phyloP scores from a whole-genome alignment of 2,329 filamentous ascomycete genomes.

The Trichoderma sp. region DNA sequence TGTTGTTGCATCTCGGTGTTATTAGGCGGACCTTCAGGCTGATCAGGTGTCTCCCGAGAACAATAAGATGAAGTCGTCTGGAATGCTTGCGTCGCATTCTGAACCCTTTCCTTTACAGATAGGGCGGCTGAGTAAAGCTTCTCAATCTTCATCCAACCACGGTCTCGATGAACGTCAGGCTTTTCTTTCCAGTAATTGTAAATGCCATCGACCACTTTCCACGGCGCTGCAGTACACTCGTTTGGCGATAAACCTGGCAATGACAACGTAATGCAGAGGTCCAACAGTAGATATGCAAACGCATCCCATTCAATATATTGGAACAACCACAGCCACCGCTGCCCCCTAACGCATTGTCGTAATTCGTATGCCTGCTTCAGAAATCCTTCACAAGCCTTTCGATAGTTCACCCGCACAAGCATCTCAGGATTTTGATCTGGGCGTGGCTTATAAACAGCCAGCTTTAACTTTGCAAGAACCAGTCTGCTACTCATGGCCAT shows the following conservation, averaged over 20 bases:
- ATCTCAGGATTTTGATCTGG: slow-evolving; percentile 54
- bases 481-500: neutral
- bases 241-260: neutral
- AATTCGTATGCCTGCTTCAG: slow-evolving; percentile 20
- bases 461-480: slow-evolving; percentile 8
- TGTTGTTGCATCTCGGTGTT: neutral
- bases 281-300: slow-evolving; percentile 63
- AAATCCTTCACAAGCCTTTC: slow-evolving; percentile 24
- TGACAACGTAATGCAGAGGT: slow-evolving; percentile 50
- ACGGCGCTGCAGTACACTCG: neutral
- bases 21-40: neutral
- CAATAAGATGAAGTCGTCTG: neutral
- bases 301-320: slow-evolving; percentile 68
- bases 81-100: neutral
- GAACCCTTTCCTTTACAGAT: neutral
- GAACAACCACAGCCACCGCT: slow-evolving; percentile 68
- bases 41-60: neutral
- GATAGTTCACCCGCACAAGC: neutral
- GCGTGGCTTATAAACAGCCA: slow-evolving; percentile 33
- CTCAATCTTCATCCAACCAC: slow-evolving; percentile 28
- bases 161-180: slow-evolving; percentile 18
- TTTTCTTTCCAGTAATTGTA: slow-evolving; percentile 28
- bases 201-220: slow-evolving; percentile 21
- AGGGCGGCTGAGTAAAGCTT: slow-evolving; percentile 14
- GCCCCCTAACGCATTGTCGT: slow-evolving; percentile 26